A percentile compares a stretch with the other conserved stretches of the same genome.
Conservation (phyloP, 2,329 filamentous ascomycete genomes). For the Colletotrichum limetticola region DNA sequence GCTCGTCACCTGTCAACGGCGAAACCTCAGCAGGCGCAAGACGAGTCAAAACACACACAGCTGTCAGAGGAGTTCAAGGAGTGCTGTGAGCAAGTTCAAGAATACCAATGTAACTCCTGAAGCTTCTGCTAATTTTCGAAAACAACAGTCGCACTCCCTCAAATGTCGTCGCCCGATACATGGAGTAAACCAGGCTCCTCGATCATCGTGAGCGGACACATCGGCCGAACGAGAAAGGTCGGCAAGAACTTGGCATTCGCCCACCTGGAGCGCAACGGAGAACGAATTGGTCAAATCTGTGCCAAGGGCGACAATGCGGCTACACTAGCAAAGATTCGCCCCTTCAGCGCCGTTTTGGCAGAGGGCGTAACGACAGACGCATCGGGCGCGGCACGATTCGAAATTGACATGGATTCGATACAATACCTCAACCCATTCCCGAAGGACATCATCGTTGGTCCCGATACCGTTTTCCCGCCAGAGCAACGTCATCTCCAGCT, state of each 20-base stretch:
- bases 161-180: conserved; percentile 39
- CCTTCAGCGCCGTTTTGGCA: conserved; percentile 64
- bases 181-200: conserved; percentile 45
- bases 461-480: conserved; percentile 78
- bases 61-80: conserved; percentile 30
- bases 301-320: conserved; percentile 50
- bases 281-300: conserved; percentile 58
- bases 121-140: background rate
- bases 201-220: conserved; percentile 75
- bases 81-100: conserved; percentile 21
- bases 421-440: conserved; percentile 79
- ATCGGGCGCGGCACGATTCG: conserved; percentile 47
- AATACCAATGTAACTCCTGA: background rate
- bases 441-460: conserved; percentile 79
- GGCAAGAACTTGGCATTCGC: conserved; percentile 79
- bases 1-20: conserved; percentile 9
- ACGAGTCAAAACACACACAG: conserved; percentile 5
- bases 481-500: conserved; percentile 86
- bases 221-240: conserved; percentile 75
- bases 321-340: conserved; percentile 57
- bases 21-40: background rate
- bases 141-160: conserved; percentile 43
- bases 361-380: conserved; percentile 44
- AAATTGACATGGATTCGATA: conserved; percentile 72
- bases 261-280: conserved; percentile 51